Percentiles rank a stretch among this genome's conserved stretches.
phyloP scores from a whole-genome alignment of 352 stramenopile species.

The Pythium rishiriense region DNA sequence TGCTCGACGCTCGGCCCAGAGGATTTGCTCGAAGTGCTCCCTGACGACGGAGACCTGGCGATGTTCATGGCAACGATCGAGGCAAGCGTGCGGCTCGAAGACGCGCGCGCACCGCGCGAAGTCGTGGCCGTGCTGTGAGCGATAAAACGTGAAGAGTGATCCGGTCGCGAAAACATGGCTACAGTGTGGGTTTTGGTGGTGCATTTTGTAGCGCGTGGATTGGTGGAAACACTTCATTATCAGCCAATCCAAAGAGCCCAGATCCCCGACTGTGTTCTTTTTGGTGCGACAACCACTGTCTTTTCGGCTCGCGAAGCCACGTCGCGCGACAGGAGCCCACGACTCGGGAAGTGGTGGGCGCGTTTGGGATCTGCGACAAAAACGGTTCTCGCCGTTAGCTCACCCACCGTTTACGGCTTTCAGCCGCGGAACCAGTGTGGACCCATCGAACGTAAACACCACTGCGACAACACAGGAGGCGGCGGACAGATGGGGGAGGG shows the following conservation, averaged over 20 bases:
- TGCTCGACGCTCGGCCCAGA: slow-evolving; percentile 71
- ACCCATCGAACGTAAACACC: slow-evolving; percentile 8
- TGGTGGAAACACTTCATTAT: background rate
- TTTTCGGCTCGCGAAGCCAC: background rate
- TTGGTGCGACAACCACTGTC: slow-evolving; percentile 10
- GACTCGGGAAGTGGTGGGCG: no score
- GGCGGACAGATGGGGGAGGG: slow-evolving; percentile 3
- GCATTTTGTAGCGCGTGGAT: background rate
- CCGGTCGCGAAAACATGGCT: background rate
- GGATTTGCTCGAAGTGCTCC: slow-evolving; percentile 75
- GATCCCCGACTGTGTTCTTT: background rate
- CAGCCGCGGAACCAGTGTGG: background rate
- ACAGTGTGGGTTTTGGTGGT: slow-evolving; percentile 3
- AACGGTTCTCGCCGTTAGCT: background rate
- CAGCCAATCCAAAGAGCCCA: background rate
- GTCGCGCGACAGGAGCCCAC: background rate
- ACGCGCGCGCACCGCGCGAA: slow-evolving; percentile 28
- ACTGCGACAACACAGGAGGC: slow-evolving; percentile 2
- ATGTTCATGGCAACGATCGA: slow-evolving; percentile 80
- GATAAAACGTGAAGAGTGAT: no score
- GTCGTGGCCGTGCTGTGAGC: background rate
- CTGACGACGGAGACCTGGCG: slow-evolving; percentile 71
- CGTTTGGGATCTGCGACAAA: background rate
- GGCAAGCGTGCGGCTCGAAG: slow-evolving; percentile 53
- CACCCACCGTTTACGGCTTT: slow-evolving; percentile 1